These are phyloP conservation scores for Irpex lacteus DNA, from an alignment of 1,284 basidiomycete genomes.

Conservation along the genomic window DNA sequence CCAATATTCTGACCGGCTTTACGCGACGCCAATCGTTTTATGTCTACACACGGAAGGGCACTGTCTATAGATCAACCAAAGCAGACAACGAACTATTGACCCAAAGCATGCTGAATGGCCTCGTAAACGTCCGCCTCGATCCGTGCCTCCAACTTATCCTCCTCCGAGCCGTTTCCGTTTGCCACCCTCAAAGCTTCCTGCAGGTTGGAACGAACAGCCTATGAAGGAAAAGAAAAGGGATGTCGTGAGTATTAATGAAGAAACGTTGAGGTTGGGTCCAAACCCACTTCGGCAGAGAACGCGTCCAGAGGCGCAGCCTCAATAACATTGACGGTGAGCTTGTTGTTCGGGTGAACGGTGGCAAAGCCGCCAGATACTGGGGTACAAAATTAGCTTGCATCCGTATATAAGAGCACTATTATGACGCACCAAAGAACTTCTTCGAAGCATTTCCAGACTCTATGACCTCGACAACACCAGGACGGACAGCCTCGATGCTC, in stretches of 20 bases:
- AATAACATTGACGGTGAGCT: constrained; percentile 93
- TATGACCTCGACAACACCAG: constrained; percentile 91
- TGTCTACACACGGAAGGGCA: neutral
- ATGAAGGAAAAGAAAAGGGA: neutral
- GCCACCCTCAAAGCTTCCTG: constrained; percentile 87
- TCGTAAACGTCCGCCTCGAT: constrained; percentile 98
- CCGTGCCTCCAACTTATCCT: constrained; percentile 91
- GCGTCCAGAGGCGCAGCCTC: constrained; percentile 93
- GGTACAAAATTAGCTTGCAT: neutral
- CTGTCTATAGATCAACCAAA: neutral
- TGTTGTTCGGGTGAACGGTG: constrained; percentile 97
- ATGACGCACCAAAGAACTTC: constrained; percentile 91
- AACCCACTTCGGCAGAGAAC: constrained; percentile 81
- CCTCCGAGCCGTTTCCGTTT: constrained; percentile 82
- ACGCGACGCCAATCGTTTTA: neutral
- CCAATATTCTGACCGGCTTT: neutral
- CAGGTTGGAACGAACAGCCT: constrained; percentile 91
- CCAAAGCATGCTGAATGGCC: constrained; percentile 85
- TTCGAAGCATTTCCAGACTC: constrained; percentile 76
- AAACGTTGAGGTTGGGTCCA: neutral
- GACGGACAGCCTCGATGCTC: constrained; percentile 88
- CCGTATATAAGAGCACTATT: neutral
- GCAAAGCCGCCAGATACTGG: constrained; percentile 96
- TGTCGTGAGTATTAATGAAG: neutral
- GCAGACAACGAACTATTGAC: constrained; percentile 5